A percentile compares a stretch with the other conserved stretches of the same genome.
These are phyloP conservation scores for Geosmithia putterillii DNA, from an alignment of 2,329 filamentous ascomycete genomes.

Conservation along the genomic window DNA sequence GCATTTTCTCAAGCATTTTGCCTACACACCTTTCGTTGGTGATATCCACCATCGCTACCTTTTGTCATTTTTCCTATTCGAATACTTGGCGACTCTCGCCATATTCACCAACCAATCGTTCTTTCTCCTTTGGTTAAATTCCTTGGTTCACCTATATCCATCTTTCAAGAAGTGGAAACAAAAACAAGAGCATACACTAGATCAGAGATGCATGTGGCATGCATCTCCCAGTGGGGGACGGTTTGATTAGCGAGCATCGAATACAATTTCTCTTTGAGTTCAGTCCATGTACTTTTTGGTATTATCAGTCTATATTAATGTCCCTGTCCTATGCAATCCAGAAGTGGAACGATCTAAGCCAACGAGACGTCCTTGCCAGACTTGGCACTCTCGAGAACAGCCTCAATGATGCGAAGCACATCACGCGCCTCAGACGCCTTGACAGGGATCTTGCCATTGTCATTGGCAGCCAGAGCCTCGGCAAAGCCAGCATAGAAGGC, in stretches of 20 bases:
- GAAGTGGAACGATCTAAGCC: no score
- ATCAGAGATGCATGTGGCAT: neutral
- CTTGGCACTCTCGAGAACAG: constrained; percentile 34
- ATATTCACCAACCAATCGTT: neutral
- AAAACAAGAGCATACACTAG: neutral
- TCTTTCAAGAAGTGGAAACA: neutral
- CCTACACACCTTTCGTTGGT: no score
- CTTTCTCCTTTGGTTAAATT: neutral
- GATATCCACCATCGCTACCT: no score
- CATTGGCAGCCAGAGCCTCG: constrained; percentile 31
- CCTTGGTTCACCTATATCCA: neutral
- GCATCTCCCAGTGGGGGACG: no score
- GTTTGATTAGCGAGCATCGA: no score
- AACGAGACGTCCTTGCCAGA: constrained; percentile 30
- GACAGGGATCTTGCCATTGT: constrained; percentile 38
- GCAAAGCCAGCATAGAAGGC: constrained; percentile 50
- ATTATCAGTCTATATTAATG: neutral
- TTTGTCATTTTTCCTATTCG: neutral
- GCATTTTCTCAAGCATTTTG: no score
- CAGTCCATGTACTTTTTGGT: no score
- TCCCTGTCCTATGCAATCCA: no score
- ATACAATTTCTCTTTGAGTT: no score
- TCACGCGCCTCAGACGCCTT: constrained; percentile 38
- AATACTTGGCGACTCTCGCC: no score
- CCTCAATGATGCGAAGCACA: constrained; percentile 41